Evolutionary conservation across 345 rosid species (phyloP), one percentile per base, ranked within the genome.

Genomic region (Gossypium bickii): DNA sequence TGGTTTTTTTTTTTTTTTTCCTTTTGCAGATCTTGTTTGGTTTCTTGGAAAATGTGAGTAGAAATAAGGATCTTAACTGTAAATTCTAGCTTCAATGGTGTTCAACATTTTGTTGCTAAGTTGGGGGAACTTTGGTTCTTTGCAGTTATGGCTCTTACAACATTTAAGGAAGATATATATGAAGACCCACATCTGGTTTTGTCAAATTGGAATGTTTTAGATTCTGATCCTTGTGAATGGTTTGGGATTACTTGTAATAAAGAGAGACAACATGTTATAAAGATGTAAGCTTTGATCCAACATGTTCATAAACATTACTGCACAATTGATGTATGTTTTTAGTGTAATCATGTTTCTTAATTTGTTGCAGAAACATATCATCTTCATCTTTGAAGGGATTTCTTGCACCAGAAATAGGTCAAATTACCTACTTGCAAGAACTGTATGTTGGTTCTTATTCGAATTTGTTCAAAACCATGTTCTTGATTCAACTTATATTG

Each of bases 161-260:
- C 89, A 73, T 90, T 96, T 82, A 93, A 90, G 87, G 94, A 90
- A 86, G 93, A 89, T 57, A 85, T 93, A 78, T 89, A 82, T 78
- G 98, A 93, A 75, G 99, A 96, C 84, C 99, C 98, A 25, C 78
- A 70, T 64, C 73, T 82, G 79, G 89, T 89, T 82, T 82, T 92
- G 78, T 87, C 97, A 64, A 90, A 85, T 78, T 96, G 98, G 98
- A 85, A 93, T 83, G 81, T 82, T 64, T 84, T 89, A 66, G 90
- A 86, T 85, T 86, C 86, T 73, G 89, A 90, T 93, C 98, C 97
- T 63, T 96, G 99, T 80, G 86, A 78, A 70, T 96, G 98, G 99
- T 58, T 63, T 18, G 97, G 97, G 76, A 53, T 96, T 80, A 67
- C 75, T 57, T 96, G 98, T 77, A 83, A 88, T 25, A 62, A 47